Percentiles rank a stretch among this genome's conserved stretches.
phyloP scores from a whole-genome alignment of 345 rosid genomes.

The Hypericum perforatum region DNA sequence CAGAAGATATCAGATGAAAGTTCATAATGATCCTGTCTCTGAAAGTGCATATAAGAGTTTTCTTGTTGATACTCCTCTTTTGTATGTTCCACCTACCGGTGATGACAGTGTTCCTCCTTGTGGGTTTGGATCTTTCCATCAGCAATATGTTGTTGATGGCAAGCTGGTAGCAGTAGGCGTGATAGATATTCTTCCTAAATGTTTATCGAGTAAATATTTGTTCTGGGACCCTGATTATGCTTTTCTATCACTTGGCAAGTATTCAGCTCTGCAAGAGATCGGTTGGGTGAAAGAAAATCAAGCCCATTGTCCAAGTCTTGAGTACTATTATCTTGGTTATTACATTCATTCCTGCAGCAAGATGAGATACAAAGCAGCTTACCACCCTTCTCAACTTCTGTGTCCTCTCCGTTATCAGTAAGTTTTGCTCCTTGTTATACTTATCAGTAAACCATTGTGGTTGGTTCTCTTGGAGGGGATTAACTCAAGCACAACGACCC shows the following conservation, averaged over 20 bases:
- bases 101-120: slow-evolving; percentile 60
- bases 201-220: slow-evolving; percentile 87
- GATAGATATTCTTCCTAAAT: slow-evolving; percentile 80
- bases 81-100: slow-evolving; percentile 51
- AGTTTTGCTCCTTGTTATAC: slow-evolving; percentile 33
- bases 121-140: slow-evolving; percentile 97
- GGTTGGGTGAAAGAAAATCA: slow-evolving; percentile 68
- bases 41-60: slow-evolving; percentile 59
- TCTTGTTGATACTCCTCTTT: slow-evolving; percentile 79
- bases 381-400: slow-evolving; percentile 86
- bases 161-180: slow-evolving; percentile 89
- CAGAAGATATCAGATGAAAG: slow-evolving; percentile 69
- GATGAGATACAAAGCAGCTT: slow-evolving; percentile 98
- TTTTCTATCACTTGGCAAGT: slow-evolving; percentile 74
- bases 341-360: slow-evolving; percentile 92
- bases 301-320: slow-evolving; percentile 56
- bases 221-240: slow-evolving; percentile 99
- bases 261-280: slow-evolving; percentile 84
- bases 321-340: slow-evolving; percentile 92
- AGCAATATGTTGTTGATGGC: slow-evolving; percentile 78
- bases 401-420: slow-evolving; percentile 90
- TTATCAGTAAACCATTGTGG: too few species aligned
- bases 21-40: slow-evolving; percentile 60
- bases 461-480: too few species aligned
- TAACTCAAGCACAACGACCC: too few species aligned